Base-by-base conservation (phyloP, 169 alveolate genomes). In the Plasmodium inui region DNA sequence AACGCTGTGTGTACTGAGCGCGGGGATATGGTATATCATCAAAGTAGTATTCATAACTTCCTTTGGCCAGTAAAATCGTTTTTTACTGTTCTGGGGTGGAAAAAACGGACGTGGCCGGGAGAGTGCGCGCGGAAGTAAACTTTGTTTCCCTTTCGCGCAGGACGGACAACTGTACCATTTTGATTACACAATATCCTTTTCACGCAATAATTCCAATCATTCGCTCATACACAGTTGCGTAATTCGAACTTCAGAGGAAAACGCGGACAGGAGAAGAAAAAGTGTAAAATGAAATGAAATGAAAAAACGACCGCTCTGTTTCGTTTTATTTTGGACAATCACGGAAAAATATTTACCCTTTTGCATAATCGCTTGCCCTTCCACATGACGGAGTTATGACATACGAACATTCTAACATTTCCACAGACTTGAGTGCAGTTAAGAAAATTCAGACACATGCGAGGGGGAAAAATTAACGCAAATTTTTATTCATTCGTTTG, bases 111-210 rank as follows among this genome's bases (percentile, higher is more conserved):
- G 30, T 28, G 76, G n/a, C 6, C 30, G n/a, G 37, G 76, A 67
- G 37, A 67, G 37, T 28, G 76, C n/a, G 76, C n/a, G 76, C 72
- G 50, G 55, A 79, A 41, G 55, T 22, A 79, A 79, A 37, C n/a
- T 79, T 34, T 37, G 30, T 37, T 39, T 79, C 57, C 84, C 55
- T 79, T 41, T 22, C 17, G 84, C 26, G 30, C 70, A 79, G 30
- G 50, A 79, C 17, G 84, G 84, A 79, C 84, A 79, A 30, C 41
- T 41, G 55, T 26, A 79, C 84, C 34, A 79, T 41, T 79, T 30
- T 79, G 44, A 28, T 79, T 30, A 79, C 32, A 32, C 32, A 79
- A 44, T 41, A 22, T 4, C 84, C 46, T 44, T 79, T 41, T 79
- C 57, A 19, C 12, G 8, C 57, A 4, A 32, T 44, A 79, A 39